These are phyloP conservation scores for Westerdykella aurantiaca DNA, from an alignment of 2,329 filamentous ascomycete species.

Conservation along the genomic window DNA sequence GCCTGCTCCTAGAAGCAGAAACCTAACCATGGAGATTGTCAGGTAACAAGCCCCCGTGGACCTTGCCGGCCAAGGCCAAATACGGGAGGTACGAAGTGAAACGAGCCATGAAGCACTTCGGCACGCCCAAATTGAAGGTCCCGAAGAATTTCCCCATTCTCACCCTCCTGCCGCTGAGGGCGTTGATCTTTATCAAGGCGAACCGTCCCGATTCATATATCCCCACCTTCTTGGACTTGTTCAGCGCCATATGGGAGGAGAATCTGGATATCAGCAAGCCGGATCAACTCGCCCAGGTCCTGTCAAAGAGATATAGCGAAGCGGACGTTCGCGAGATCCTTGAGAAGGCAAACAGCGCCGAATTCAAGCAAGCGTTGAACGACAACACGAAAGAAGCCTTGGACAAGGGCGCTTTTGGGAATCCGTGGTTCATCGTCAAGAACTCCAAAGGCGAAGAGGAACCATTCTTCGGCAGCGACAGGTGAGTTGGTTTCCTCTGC, in stretches of 20 bases:
- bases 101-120: slow-evolving; percentile 50
- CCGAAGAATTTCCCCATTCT: slow-evolving; percentile 52
- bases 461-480: slow-evolving; percentile 73
- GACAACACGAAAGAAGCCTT: slow-evolving; percentile 57
- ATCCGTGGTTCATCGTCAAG: slow-evolving; percentile 68
- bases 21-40: not conserved
- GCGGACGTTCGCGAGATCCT: slow-evolving; percentile 54
- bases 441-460: slow-evolving; percentile 54
- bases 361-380: slow-evolving; percentile 52
- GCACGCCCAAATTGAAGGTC: slow-evolving; percentile 37
- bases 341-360: slow-evolving; percentile 44
- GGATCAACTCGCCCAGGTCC: slow-evolving; percentile 44
- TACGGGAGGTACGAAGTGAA: slow-evolving; percentile 50
- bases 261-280: slow-evolving; percentile 56
- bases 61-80: slow-evolving; percentile 59
- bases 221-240: slow-evolving; percentile 51
- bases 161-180: slow-evolving; percentile 57
- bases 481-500: slow-evolving; percentile 37
- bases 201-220: slow-evolving; percentile 47
- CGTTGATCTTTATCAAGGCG: slow-evolving; percentile 61
- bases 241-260: slow-evolving; percentile 57
- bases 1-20: not conserved
- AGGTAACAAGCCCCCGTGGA: slow-evolving; percentile 74
- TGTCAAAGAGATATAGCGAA: slow-evolving; percentile 45
- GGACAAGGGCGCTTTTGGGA: slow-evolving; percentile 65